These are phyloP conservation scores for Multifurca ochricompacta DNA, from an alignment of 768 basidiomycete species.

Conservation along the genomic window DNA sequence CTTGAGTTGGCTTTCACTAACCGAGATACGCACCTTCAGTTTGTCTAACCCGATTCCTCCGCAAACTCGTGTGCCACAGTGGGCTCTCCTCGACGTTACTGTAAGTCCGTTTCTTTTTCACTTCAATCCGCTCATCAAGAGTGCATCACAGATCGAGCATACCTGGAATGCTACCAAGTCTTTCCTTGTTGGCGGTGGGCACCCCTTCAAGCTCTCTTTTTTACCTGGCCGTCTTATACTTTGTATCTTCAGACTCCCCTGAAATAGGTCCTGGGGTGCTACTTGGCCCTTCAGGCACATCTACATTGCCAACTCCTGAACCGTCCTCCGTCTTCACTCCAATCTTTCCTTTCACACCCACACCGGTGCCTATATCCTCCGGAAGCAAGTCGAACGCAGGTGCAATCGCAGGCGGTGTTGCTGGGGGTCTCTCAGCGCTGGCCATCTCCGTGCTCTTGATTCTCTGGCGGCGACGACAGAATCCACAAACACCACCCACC, in stretches of 20 bases:
- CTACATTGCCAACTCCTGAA: no score
- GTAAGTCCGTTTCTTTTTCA: no score
- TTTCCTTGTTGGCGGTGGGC: neutral
- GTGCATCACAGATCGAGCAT: neutral
- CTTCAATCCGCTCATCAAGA: no score
- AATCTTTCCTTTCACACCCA: no score
- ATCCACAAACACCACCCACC: neutral
- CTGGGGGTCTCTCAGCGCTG: neutral
- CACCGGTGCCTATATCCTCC: neutral
- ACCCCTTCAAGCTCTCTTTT: neutral
- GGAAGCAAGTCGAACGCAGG: neutral
- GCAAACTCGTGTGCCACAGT: constrained; percentile 1
- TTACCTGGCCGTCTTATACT: no score
- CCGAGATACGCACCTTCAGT: neutral
- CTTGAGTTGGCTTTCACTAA: no score
- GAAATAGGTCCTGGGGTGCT: neutral
- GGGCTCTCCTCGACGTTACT: constrained; percentile 4
- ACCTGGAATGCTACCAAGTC: neutral
- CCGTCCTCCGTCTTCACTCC: neutral
- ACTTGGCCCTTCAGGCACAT: neutral
- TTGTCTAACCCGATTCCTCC: constrained; percentile 5
- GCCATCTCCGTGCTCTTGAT: neutral
- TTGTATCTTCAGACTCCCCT: neutral
- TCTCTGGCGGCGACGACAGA: neutral
- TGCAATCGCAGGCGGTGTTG: constrained; percentile 1